These are phyloP conservation scores for Microbotryum scabiosae DNA, from an alignment of 1,284 basidiomycete genomes.

Conservation along the genomic window DNA sequence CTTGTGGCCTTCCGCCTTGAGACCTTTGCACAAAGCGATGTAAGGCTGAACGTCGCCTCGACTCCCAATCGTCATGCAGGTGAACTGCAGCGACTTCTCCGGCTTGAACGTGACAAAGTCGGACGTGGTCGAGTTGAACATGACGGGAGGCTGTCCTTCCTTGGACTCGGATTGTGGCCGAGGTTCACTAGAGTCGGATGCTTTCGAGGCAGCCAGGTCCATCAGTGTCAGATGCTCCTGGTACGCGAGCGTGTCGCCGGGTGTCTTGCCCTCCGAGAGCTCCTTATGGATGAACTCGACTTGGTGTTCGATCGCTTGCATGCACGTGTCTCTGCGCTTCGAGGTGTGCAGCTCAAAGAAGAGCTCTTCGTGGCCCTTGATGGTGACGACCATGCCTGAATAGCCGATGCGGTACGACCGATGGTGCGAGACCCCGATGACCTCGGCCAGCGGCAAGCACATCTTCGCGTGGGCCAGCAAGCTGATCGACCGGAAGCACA, in stretches of 20 bases:
- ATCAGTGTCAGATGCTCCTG: conserved; percentile 17
- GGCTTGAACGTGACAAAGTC: conserved; percentile 94
- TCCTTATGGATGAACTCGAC: conserved; percentile 62
- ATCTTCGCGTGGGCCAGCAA: conserved; percentile 56
- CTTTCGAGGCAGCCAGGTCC: conserved; percentile 16
- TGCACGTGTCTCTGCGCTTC: conserved; percentile 67
- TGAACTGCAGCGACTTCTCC: conserved; percentile 68
- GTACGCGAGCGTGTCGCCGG: conserved; percentile 11
- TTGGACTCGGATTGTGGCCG: conserved; percentile 26
- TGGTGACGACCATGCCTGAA: conserved; percentile 76
- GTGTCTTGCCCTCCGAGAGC: conserved; percentile 7
- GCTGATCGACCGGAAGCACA: conserved; percentile 80
- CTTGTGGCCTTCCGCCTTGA: conserved; percentile 79
- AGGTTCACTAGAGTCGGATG: conserved; percentile 4
- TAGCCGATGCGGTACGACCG: conserved; percentile 83
- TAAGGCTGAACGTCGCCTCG: conserved; percentile 47
- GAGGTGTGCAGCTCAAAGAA: conserved; percentile 86
- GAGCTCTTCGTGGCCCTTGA: conserved; percentile 91
- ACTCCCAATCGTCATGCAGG: conserved; percentile 89
- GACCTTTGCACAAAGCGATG: conserved; percentile 83
- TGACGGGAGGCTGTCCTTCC: conserved; percentile 47
- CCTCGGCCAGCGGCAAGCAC: conserved; percentile 82
- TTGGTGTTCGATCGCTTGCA: conserved; percentile 64
- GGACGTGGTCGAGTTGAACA: conserved; percentile 87
- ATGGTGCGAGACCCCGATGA: conserved; percentile 71